Evolutionary conservation across 805 yeast genomes (phyloP).

Genomic region (Barnettozyma vustinii): DNA sequence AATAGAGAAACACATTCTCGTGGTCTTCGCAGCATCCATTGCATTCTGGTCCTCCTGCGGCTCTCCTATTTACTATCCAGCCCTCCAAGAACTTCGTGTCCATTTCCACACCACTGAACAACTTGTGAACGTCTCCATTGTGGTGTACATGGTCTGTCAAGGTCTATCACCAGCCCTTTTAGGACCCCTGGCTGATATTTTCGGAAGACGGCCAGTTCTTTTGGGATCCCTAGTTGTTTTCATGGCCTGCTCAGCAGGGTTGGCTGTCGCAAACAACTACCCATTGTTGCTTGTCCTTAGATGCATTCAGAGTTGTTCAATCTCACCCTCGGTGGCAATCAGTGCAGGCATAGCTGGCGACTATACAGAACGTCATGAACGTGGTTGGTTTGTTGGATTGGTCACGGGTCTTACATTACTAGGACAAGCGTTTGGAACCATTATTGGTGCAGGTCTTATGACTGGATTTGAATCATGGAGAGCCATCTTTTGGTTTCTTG

Average conservation of each 20-base stretch:
- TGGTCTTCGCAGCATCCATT: constrained; percentile 35
- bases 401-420: constrained; percentile 58
- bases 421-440: constrained; percentile 76
- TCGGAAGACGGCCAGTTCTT: constrained; percentile 69
- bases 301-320: constrained; percentile 62
- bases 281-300: too few relatives aligned
- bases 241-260: too few relatives aligned
- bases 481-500: constrained; percentile 67
- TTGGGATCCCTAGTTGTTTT: too few relatives aligned
- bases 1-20: constrained; percentile 33
- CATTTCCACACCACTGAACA: constrained; percentile 53
- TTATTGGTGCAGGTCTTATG: constrained; percentile 44
- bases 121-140: constrained; percentile 62
- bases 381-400: constrained; percentile 69
- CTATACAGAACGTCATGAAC: constrained; percentile 52
- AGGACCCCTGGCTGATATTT: constrained; percentile 61
- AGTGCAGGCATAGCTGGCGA: constrained; percentile 72
- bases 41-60: constrained; percentile 65
- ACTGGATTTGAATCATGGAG: constrained; percentile 56
- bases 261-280: too few relatives aligned
- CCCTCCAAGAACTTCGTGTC: constrained; percentile 49
- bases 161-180: constrained; percentile 69
- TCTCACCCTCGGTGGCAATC: constrained; percentile 69
- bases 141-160: constrained; percentile 70
- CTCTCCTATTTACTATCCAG: constrained; percentile 77